These are phyloP conservation scores for Pinus albicaulis DNA, from an alignment of 75 land plant species.

Conservation along the genomic window DNA sequence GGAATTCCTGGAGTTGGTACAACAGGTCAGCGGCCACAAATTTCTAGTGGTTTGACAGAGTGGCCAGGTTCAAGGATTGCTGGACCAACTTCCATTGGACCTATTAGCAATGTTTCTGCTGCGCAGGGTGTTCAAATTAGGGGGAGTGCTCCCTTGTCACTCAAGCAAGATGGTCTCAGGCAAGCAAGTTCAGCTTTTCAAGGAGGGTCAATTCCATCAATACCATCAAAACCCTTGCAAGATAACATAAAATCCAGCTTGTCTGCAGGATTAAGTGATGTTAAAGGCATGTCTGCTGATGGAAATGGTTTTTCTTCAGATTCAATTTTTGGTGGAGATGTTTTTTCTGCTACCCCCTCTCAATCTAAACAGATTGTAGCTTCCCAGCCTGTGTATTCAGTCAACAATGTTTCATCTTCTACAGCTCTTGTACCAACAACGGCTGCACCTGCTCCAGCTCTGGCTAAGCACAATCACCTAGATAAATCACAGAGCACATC, in stretches of 20 bases:
- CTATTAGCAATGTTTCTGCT: conserved; percentile 9
- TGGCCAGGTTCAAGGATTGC: conserved; percentile 34
- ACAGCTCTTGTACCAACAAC: conserved; percentile 9
- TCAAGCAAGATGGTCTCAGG: conserved; percentile 4
- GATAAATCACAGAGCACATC: conserved; percentile 21
- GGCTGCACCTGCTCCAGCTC: conserved; percentile 19
- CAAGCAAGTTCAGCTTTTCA: conserved; percentile 7
- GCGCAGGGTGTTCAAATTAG: conserved; percentile 18
- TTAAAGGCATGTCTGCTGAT: conserved; percentile 16
- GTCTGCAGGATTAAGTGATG: conserved; percentile 17
- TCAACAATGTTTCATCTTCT: conserved; percentile 17
- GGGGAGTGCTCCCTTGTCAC: conserved; percentile 20
- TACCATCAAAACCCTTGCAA: conserved; percentile 6
- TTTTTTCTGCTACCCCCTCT: conserved; percentile 41
- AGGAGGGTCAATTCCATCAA: background rate
- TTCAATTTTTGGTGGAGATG: conserved; percentile 56
- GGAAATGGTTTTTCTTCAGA: conserved; percentile 38
- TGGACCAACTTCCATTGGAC: background rate
- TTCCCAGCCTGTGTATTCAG: conserved; percentile 11
- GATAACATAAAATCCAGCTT: conserved; percentile 6
- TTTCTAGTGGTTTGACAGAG: conserved; percentile 20
- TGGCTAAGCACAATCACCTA: conserved; percentile 22
- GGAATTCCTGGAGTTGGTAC: conserved; percentile 23
- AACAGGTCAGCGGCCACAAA: conserved; percentile 19
- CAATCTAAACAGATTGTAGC: conserved; percentile 17